A percentile compares a stretch with the other conserved stretches of the same genome.
Evolutionary conservation across 345 rosid species (phyloP).

Genomic region (Populus tremula): DNA sequence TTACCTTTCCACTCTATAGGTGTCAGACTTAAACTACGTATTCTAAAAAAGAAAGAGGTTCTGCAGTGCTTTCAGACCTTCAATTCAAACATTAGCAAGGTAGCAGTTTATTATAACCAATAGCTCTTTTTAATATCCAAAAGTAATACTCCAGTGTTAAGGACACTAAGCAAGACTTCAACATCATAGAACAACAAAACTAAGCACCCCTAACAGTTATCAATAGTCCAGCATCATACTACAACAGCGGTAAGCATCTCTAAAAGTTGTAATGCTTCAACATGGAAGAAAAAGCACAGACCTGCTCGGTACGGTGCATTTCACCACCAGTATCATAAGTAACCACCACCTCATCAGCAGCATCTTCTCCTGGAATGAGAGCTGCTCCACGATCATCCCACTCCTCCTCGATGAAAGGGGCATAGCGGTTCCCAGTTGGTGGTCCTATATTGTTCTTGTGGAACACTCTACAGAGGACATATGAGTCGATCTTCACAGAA

Average conservation of each 20-base stretch:
- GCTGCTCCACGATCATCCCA: conserved; percentile 57
- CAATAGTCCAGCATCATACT: neutral
- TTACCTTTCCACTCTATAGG: neutral
- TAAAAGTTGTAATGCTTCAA: neutral
- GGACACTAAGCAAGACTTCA: no score
- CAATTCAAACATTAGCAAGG: neutral
- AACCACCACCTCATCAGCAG: conserved; percentile 31
- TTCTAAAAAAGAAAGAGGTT: no score
- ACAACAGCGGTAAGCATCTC: neutral
- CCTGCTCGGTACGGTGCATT: conserved; percentile 44
- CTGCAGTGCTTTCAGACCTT: neutral
- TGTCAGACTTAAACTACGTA: neutral
- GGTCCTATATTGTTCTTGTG: conserved; percentile 92
- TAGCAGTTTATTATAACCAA: neutral
- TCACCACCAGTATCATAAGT: conserved; percentile 26
- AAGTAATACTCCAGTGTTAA: neutral
- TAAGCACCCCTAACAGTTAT: no score
- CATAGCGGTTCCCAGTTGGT: conserved; percentile 78
- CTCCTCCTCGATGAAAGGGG: conserved; percentile 75
- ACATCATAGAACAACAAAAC: no score
- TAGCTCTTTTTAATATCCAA: neutral
- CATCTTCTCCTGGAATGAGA: conserved; percentile 61
- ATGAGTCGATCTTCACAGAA: conserved; percentile 49
- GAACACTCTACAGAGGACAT: conserved; percentile 86
- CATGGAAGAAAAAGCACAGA: conserved; percentile 17